These are phyloP conservation scores for Allodekkera sacchari DNA, from an alignment of 805 yeast species.

Conservation along the genomic window DNA sequence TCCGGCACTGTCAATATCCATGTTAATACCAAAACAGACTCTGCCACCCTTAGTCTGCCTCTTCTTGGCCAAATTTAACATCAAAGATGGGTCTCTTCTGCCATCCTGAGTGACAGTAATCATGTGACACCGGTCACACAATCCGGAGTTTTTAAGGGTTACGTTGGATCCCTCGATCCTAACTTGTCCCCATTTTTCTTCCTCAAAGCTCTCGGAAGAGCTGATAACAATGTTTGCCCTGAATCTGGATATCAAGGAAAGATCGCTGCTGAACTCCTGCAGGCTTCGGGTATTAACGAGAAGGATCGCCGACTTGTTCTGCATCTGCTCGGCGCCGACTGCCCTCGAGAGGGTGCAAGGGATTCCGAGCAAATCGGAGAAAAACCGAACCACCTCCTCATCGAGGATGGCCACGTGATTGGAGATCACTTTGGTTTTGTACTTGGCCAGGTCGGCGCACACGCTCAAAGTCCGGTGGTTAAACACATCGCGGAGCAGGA, in stretches of 20 bases:
- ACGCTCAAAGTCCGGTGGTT: slow-evolving; percentile 6
- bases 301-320: slow-evolving; percentile 32
- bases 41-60: slow-evolving; percentile 30
- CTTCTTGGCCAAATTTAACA: slow-evolving; percentile 23
- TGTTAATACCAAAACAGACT: slow-evolving; percentile 30
- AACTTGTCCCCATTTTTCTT: slow-evolving; percentile 28
- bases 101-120: slow-evolving; percentile 34
- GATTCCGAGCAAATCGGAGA: slow-evolving; percentile 20
- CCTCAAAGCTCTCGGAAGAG: slow-evolving; percentile 24
- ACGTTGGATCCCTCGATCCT: slow-evolving; percentile 8
- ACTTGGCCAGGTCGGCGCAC: neutral
- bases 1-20: slow-evolving; percentile 15
- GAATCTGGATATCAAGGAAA: slow-evolving; percentile 15
- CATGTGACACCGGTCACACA: slow-evolving; percentile 37
- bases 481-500: slow-evolving; percentile 4
- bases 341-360: slow-evolving; percentile 28
- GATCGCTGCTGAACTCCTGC: slow-evolving; percentile 7
- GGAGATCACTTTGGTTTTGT: slow-evolving; percentile 4
- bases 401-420: slow-evolving; percentile 11
- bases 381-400: slow-evolving; percentile 18
- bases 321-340: slow-evolving; percentile 10
- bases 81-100: slow-evolving; percentile 23
- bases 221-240: slow-evolving; percentile 31
- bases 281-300: slow-evolving; percentile 27
- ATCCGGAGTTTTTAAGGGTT: slow-evolving; percentile 15